phyloP scores from a whole-genome alignment of 306 rosid genomes.

The Argentina anserina region DNA sequence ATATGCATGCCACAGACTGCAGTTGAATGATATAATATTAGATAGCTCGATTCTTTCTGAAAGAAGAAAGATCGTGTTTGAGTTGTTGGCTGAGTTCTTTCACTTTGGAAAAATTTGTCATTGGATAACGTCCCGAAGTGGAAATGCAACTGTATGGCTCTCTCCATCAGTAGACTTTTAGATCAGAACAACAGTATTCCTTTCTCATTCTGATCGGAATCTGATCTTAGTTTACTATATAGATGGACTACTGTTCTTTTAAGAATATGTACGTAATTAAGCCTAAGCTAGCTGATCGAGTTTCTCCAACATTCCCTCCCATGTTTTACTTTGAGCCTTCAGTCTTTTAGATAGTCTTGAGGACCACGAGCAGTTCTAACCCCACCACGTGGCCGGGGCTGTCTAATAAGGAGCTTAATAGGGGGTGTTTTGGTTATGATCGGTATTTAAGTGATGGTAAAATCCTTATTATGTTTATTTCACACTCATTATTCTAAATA shows the following conservation, averaged over 20 bases:
- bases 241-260: background rate
- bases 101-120: constrained; percentile 2
- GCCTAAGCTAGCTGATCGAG: background rate
- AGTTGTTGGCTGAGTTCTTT: background rate
- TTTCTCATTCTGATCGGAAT: constrained; percentile 4
- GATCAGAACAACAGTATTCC: constrained; percentile 1
- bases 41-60: background rate
- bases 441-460: too few species aligned
- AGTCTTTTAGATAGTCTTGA: constrained; percentile 16
- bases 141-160: background rate
- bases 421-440: too few species aligned
- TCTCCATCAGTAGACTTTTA: background rate
- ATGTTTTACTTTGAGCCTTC: background rate
- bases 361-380: too few species aligned
- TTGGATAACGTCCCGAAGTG: background rate
- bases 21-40: background rate
- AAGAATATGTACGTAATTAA: too few species aligned
- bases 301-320: constrained; percentile 5
- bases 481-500: too few species aligned
- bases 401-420: too few species aligned
- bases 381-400: too few species aligned
- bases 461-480: too few species aligned
- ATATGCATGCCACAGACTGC: background rate
- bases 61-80: constrained; percentile 13
- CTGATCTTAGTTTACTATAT: background rate